These are phyloP conservation scores for Podaxis sp. DNA, from an alignment of 768 basidiomycete genomes.

Conservation along the genomic window DNA sequence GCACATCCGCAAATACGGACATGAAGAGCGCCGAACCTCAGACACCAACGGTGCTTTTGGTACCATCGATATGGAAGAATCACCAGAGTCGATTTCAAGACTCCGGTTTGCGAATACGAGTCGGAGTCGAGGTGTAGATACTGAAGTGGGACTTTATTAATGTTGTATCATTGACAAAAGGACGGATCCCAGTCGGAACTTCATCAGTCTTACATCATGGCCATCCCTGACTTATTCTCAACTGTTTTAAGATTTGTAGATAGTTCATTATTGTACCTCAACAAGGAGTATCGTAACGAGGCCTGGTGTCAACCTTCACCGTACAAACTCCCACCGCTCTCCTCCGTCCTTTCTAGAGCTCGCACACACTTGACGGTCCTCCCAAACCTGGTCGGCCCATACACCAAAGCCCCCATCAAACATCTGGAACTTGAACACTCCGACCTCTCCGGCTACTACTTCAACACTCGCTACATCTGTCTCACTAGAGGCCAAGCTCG, in stretches of 20 bases:
- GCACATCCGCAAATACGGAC: conserved; percentile 7
- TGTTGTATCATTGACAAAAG: neutral
- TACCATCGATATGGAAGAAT: neutral
- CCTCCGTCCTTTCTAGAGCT: no score
- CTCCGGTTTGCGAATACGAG: neutral
- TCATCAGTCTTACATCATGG: neutral
- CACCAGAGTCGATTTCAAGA: neutral
- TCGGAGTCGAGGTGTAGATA: neutral
- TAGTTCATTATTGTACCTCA: no score
- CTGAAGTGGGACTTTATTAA: neutral
- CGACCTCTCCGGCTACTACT: no score
- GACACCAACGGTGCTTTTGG: neutral
- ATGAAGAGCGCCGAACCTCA: neutral
- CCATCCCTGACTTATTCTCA: neutral
- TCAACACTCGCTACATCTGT: no score
- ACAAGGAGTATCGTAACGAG: no score
- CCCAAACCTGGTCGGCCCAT: no score
- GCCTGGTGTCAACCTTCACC: no score
- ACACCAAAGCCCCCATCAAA: no score
- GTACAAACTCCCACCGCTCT: no score
- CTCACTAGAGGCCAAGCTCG: neutral
- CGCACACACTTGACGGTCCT: no score
- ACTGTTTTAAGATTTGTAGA: no score
- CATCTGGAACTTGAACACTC: no score
- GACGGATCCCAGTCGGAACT: neutral